These are phyloP conservation scores for Ploettnerulaceae sp. DNA, from an alignment of 2,329 filamentous ascomycete genomes.

Conservation along the genomic window DNA sequence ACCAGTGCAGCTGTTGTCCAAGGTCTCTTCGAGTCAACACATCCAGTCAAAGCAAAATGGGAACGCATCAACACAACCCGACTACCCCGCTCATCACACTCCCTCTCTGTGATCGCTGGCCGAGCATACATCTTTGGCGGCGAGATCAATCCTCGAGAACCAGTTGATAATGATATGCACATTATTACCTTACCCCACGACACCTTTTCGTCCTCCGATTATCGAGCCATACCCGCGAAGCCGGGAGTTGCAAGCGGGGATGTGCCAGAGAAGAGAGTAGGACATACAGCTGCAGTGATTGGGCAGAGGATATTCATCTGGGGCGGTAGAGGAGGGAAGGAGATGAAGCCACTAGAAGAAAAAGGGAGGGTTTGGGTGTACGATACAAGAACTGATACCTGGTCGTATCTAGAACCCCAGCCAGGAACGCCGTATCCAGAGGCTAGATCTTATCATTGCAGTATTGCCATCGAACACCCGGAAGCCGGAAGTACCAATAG, in stretches of 20 bases:
- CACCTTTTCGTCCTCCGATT: slow-evolving; percentile 51
- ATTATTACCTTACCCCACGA: slow-evolving; percentile 56
- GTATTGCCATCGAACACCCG: slow-evolving; percentile 52
- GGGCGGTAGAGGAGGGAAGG: slow-evolving; percentile 67
- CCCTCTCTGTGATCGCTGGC: slow-evolving; percentile 54
- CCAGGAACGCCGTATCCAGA: slow-evolving; percentile 48
- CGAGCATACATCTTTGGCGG: slow-evolving; percentile 73
- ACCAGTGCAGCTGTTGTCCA: slow-evolving; percentile 22
- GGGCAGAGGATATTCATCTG: slow-evolving; percentile 72
- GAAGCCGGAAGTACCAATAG: slow-evolving; percentile 25
- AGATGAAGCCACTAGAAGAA: slow-evolving; percentile 69
- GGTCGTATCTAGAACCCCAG: slow-evolving; percentile 59
- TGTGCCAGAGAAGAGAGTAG: slow-evolving; percentile 64
- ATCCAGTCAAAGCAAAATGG: slow-evolving; percentile 52
- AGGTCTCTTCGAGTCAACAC: slow-evolving; percentile 27
- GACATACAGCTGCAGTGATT: slow-evolving; percentile 65
- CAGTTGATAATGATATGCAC: slow-evolving; percentile 70
- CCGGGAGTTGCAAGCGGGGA: slow-evolving; percentile 37
- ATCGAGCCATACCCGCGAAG: slow-evolving; percentile 50
- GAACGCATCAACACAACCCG: slow-evolving; percentile 49
- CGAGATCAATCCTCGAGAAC: slow-evolving; percentile 60
- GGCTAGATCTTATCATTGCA: slow-evolving; percentile 67
- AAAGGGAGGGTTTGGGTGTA: slow-evolving; percentile 72
- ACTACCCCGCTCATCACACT: slow-evolving; percentile 70
- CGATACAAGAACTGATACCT: slow-evolving; percentile 57